These are phyloP conservation scores for Dothideomycetes sp. DNA, from an alignment of 2,329 filamentous ascomycete species.

Conservation along the genomic window DNA sequence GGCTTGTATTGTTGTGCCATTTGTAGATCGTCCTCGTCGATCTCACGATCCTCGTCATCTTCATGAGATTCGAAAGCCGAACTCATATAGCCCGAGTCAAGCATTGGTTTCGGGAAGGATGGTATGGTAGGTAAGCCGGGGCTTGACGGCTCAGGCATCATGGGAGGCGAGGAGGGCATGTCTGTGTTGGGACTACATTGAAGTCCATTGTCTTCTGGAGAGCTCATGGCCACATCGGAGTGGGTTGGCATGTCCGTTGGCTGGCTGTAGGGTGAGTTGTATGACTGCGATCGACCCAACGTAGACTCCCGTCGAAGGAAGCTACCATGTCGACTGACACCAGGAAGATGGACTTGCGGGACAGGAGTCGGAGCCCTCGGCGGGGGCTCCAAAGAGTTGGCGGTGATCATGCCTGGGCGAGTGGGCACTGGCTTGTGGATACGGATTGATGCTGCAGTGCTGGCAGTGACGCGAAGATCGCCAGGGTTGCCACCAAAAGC, in stretches of 20 bases:
- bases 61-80: slow-evolving; percentile 59
- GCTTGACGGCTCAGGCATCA: slow-evolving; percentile 70
- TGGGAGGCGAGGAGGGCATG: slow-evolving; percentile 82
- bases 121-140: slow-evolving; percentile 47
- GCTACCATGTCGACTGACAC: slow-evolving; percentile 3
- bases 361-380: slow-evolving; percentile 69
- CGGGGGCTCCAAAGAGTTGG: slow-evolving; percentile 55
- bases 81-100: slow-evolving; percentile 77
- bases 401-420: slow-evolving; percentile 34
- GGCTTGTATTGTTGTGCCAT: slow-evolving; percentile 22
- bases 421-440: slow-evolving; percentile 63
- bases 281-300: slow-evolving; percentile 9
- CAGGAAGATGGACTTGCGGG: slow-evolving; percentile 35
- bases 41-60: slow-evolving; percentile 30
- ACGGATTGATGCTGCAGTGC: slow-evolving; percentile 77
- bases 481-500: slow-evolving; percentile 58
- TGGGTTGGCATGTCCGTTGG: slow-evolving; percentile 13
- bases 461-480: slow-evolving; percentile 79
- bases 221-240: slow-evolving; percentile 33
- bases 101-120: slow-evolving; percentile 16
- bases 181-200: slow-evolving; percentile 57
- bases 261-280: slow-evolving; percentile 9
- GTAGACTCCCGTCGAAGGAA: slow-evolving; percentile 12
- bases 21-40: slow-evolving; percentile 26
- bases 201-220: slow-evolving; percentile 37